Evolutionary conservation across 2,329 filamentous ascomycete genomes (phyloP).

Genomic region (Ustulina deusta): DNA sequence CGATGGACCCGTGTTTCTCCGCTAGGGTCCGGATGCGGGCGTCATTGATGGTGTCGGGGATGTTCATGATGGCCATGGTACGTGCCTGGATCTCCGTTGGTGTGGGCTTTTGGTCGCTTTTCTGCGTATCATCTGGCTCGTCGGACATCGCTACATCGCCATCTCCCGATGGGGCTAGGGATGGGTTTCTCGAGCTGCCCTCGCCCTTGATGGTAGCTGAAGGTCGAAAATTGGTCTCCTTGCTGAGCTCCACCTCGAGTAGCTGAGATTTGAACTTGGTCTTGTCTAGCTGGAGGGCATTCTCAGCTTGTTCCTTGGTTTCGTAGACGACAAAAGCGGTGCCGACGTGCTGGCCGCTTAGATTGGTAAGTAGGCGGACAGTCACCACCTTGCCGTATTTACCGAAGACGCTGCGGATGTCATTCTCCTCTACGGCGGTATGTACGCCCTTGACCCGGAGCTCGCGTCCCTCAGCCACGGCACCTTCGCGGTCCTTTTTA

Average conservation of each 20-base stretch:
- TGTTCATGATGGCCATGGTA: slow-evolving; percentile 83
- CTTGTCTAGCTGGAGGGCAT: slow-evolving; percentile 76
- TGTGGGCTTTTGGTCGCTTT: slow-evolving; percentile 53
- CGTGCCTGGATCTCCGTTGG: slow-evolving; percentile 69
- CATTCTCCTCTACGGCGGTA: slow-evolving; percentile 70
- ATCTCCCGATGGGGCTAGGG: slow-evolving; percentile 53
- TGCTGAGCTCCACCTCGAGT: slow-evolving; percentile 73
- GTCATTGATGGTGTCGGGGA: slow-evolving; percentile 94
- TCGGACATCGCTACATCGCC: slow-evolving; percentile 57
- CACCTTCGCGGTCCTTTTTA: slow-evolving; percentile 83
- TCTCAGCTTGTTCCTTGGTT: slow-evolving; percentile 74
- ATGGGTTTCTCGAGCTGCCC: slow-evolving; percentile 51
- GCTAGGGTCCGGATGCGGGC: slow-evolving; percentile 80
- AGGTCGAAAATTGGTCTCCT: slow-evolving; percentile 67
- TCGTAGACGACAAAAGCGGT: slow-evolving; percentile 84
- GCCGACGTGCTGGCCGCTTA: slow-evolving; percentile 77
- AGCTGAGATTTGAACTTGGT: slow-evolving; percentile 76
- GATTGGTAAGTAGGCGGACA: slow-evolving; percentile 76
- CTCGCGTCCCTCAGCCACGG: slow-evolving; percentile 88
- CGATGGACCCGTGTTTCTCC: slow-evolving; percentile 75
- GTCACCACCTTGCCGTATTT: slow-evolving; percentile 81
- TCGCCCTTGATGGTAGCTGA: slow-evolving; percentile 59
- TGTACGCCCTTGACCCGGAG: slow-evolving; percentile 81
- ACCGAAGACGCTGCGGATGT: slow-evolving; percentile 77
- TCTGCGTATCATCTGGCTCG: slow-evolving; percentile 36